Percentiles rank a stretch among this genome's conserved stretches.
Conservation (phyloP, 2,329 filamentous ascomycete species). For the Alternaria arbusti region DNA sequence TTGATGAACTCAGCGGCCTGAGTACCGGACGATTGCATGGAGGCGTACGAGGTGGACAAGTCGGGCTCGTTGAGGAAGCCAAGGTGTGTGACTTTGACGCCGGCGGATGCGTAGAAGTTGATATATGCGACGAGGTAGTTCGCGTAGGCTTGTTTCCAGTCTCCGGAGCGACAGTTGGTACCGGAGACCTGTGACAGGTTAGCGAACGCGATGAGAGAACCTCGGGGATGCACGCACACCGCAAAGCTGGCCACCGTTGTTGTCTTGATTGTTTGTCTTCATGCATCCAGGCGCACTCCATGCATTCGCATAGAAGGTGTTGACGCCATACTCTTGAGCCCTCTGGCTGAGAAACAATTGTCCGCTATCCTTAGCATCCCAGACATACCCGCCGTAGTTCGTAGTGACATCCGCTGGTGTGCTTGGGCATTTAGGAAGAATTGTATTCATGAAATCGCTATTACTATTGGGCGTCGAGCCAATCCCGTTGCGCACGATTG, state of each 20-base stretch:
- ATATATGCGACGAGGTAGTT: slow-evolving; percentile 58
- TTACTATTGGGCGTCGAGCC: slow-evolving; percentile 52
- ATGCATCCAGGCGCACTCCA: slow-evolving; percentile 61
- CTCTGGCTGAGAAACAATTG: slow-evolving; percentile 62
- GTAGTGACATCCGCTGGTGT: slow-evolving; percentile 20
- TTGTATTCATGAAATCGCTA: slow-evolving; percentile 47
- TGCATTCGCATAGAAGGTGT: slow-evolving; percentile 56
- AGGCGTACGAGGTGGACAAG: slow-evolving; percentile 51
- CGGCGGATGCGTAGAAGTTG: slow-evolving; percentile 50
- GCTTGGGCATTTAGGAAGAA: slow-evolving; percentile 32
- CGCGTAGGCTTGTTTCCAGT: slow-evolving; percentile 59
- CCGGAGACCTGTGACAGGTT: slow-evolving; percentile 6
- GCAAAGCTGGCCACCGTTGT: slow-evolving; percentile 55
- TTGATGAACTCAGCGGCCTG: not conserved
- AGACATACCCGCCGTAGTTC: slow-evolving; percentile 32
- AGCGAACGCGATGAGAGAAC: not conserved
- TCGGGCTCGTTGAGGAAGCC: slow-evolving; percentile 58
- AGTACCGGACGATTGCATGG: slow-evolving; percentile 55
- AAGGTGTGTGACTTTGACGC: slow-evolving; percentile 51
- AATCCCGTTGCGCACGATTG: slow-evolving; percentile 56
- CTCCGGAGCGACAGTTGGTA: slow-evolving; percentile 48
- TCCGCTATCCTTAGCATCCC: slow-evolving; percentile 32
- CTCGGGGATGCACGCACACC: slow-evolving; percentile 45
- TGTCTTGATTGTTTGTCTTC: slow-evolving; percentile 57
- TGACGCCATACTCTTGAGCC: slow-evolving; percentile 54